These are phyloP conservation scores for Colletotrichum somersetense DNA, from an alignment of 2,329 filamentous ascomycete species.

Conservation along the genomic window DNA sequence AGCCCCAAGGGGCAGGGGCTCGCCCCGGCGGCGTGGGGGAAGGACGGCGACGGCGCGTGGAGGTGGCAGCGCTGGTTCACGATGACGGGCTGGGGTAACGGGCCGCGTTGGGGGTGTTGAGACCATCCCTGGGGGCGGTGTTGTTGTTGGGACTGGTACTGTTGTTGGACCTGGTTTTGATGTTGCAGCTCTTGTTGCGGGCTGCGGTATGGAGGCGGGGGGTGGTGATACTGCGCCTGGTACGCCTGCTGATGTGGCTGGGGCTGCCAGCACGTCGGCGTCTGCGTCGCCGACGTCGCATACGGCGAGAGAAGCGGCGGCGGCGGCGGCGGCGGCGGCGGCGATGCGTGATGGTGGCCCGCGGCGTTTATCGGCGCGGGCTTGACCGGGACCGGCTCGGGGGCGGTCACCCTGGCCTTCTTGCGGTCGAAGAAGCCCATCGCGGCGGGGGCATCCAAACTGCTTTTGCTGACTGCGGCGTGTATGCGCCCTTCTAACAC, in stretches of 20 bases:
- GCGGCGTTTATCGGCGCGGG: conserved; percentile 42
- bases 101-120: conserved; percentile 39
- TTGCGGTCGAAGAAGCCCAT: conserved; percentile 50
- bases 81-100: conserved; percentile 56
- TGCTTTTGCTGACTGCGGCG: too few relatives aligned
- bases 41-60: conserved; percentile 37
- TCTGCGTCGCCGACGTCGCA: conserved; percentile 27
- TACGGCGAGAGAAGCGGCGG: conserved; percentile 25
- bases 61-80: conserved; percentile 68
- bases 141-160: too few relatives aligned
- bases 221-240: conserved; percentile 14
- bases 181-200: conserved; percentile 30
- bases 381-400: conserved; percentile 20
- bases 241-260: conserved; percentile 19
- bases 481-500: not conserved
- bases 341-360: conserved; percentile 20
- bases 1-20: conserved; percentile 45
- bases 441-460: conserved; percentile 17
- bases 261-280: conserved; percentile 26
- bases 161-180: conserved; percentile 44
- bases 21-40: conserved; percentile 22
- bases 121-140: conserved; percentile 44
- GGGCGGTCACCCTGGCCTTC: conserved; percentile 44
- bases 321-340: conserved; percentile 20
- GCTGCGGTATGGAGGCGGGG: conserved; percentile 23